These are phyloP conservation scores for Colletotrichum sp. DNA, from an alignment of 2,329 filamentous ascomycete species.

Conservation along the genomic window DNA sequence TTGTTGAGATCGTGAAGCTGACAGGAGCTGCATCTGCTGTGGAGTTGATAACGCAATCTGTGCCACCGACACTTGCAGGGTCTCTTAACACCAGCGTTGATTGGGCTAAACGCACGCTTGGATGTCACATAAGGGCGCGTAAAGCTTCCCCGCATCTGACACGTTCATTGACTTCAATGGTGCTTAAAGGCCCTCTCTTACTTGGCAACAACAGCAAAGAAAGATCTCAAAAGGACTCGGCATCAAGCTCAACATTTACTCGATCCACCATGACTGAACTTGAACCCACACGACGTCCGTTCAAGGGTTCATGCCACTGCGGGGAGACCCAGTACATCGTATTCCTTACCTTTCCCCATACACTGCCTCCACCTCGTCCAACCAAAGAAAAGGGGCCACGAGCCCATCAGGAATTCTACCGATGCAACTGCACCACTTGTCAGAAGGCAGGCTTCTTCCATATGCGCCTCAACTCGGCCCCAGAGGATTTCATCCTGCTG, in stretches of 20 bases:
- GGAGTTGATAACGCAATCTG: background rate
- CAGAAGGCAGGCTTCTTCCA: constrained; percentile 54
- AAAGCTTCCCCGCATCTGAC: background rate
- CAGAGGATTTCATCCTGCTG: constrained; percentile 51
- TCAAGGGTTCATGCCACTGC: constrained; percentile 52
- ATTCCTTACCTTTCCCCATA: constrained; percentile 46
- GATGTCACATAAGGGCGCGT: background rate
- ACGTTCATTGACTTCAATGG: background rate
- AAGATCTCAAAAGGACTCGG: background rate
- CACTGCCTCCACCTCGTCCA: constrained; percentile 11
- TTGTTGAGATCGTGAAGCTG: background rate
- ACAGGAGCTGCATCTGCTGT: background rate
- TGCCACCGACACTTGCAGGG: background rate
- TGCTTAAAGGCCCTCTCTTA: background rate
- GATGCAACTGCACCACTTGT: constrained; percentile 56
- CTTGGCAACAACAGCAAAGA: background rate
- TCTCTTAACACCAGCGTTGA: background rate
- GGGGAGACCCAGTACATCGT: constrained; percentile 46
- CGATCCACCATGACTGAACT: background rate
- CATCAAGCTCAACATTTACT: background rate
- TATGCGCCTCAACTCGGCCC: constrained; percentile 36
- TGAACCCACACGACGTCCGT: constrained; percentile 25
- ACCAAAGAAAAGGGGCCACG: constrained; percentile 16
- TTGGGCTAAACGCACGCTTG: background rate
- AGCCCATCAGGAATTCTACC: constrained; percentile 34